These are phyloP conservation scores for Blumeriella jaapii DNA, from an alignment of 2,329 filamentous ascomycete genomes.

Conservation along the genomic window DNA sequence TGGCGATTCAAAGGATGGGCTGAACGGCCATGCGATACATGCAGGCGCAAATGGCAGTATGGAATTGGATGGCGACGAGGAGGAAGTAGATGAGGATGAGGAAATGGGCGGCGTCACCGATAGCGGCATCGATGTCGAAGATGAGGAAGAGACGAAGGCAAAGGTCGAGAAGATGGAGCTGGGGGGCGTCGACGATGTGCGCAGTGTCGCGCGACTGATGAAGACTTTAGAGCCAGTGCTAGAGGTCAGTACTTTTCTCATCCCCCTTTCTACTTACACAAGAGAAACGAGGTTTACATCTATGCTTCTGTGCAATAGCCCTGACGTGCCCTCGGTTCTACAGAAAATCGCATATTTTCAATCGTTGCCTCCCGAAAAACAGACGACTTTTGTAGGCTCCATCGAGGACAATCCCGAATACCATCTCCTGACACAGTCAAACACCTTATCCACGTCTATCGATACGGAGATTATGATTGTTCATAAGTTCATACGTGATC, in stretches of 20 bases:
- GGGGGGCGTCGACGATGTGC: constrained; percentile 61
- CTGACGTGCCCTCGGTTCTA: constrained; percentile 49
- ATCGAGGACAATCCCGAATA: constrained; percentile 91
- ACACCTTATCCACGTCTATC: constrained; percentile 81
- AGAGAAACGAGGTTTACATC: constrained; percentile 49
- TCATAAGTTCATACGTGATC: constrained; percentile 92
- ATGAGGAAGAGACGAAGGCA: constrained; percentile 60
- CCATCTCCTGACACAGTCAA: constrained; percentile 76
- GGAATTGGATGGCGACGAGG: constrained; percentile 50
- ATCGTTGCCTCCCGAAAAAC: constrained; percentile 52
- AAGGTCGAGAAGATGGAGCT: constrained; percentile 77
- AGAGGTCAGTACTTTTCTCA: constrained; percentile 50
- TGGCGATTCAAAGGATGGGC: constrained; percentile 30
- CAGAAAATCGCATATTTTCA: constrained; percentile 76
- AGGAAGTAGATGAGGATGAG: constrained; percentile 49
- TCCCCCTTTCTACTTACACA: constrained; percentile 22
- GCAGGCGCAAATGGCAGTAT: constrained; percentile 34
- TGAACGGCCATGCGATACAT: constrained; percentile 23
- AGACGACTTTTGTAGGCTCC: constrained; percentile 59
- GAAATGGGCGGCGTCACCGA: constrained; percentile 38
- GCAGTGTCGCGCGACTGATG: constrained; percentile 70
- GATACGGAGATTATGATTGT: constrained; percentile 86
- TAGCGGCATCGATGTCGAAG: constrained; percentile 37
- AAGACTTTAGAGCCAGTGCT: constrained; percentile 70
- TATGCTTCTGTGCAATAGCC: constrained; percentile 44